Base-by-base conservation (phyloP, 2,329 filamentous ascomycete genomes). In the Akanthomyces muscarius region DNA sequence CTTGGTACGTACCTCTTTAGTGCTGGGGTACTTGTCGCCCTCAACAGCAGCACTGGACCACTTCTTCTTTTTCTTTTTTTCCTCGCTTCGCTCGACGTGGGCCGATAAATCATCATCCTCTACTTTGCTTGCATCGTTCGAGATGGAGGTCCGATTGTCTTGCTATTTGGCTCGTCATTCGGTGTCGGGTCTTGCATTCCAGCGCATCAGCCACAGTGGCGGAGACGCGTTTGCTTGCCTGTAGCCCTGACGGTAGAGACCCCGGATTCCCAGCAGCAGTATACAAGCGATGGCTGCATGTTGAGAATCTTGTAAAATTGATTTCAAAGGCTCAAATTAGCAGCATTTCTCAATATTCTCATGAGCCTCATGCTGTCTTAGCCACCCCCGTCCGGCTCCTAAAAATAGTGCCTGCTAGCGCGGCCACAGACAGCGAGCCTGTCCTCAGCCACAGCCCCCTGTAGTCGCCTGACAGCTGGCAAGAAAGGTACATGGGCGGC, bases 1-100 rank as follows among this genome's bases (percentile, higher is more conserved):
- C 21, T 21, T 21, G 21, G 21, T 21, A 21, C 21, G 21, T 21
- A 21, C 21, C 21, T 21, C 21, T 21, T 38, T 10, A 4, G 36
- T 13, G 11, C 36, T 38, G 36, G 36, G 36, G 7, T 11, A 38
- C 36, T 38, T 10, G 11, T 38, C 36, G 30, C 30, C 30, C 8
- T 33, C 30, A 8, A 33, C 30, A 33, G 8, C 30, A 33, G 8
- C 30, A 33, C 30, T 33, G 5, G 30, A 33, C 8, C 30, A 33
- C 44, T 11, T 21, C 21, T 21, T 21, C 21, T 30, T 56, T 8
- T 25, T 57, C 14, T 57, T 23, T 1, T 33, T 47, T 33, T 1
- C 18, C n/a, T 57, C n/a, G n/a, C 54, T 48, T 47, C 42, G 54
- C 42, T 57, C n/a, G 42, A 57, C 13, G 54, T 45, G n/a, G 4